Conservation (phyloP, 139 green algal genomes). For the Coelastrella sp. region DNA sequence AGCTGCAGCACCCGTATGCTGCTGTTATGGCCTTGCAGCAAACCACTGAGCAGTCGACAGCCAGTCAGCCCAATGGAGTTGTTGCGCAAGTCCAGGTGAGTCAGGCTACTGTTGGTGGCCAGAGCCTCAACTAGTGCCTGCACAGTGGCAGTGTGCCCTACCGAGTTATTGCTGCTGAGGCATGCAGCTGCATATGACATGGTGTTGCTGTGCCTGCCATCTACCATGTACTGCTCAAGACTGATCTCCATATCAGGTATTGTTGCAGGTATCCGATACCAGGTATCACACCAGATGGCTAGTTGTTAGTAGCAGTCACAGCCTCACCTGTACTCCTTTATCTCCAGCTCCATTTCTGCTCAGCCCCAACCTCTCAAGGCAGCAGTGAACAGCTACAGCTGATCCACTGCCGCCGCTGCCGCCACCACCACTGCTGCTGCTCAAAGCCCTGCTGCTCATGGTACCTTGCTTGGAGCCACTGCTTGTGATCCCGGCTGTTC, state of each 20-base stretch:
- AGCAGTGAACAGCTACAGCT: neutral
- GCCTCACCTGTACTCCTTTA: slow-evolving; percentile 38
- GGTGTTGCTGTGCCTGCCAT: neutral
- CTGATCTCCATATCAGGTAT: no score
- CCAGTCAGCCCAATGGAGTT: slow-evolving; percentile 27
- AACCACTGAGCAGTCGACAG: neutral
- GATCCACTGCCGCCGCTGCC: neutral
- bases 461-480: neutral
- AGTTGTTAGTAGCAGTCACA: no score
- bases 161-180: neutral
- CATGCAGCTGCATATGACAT: neutral
- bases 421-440: neutral
- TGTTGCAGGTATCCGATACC: no score
- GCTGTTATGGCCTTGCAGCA: slow-evolving; percentile 36
- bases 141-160: neutral
- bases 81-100: slow-evolving; percentile 24
- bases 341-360: slow-evolving; percentile 35
- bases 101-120: slow-evolving; percentile 23
- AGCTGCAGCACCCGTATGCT: slow-evolving; percentile 11
- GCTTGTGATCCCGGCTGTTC: neutral
- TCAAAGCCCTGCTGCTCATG: neutral
- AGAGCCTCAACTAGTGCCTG: slow-evolving; percentile 21
- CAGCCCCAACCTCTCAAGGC: slow-evolving; percentile 13
- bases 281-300: no score
- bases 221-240: no score